Conservation (phyloP, 345 rosid species). For the Salix caprea region DNA sequence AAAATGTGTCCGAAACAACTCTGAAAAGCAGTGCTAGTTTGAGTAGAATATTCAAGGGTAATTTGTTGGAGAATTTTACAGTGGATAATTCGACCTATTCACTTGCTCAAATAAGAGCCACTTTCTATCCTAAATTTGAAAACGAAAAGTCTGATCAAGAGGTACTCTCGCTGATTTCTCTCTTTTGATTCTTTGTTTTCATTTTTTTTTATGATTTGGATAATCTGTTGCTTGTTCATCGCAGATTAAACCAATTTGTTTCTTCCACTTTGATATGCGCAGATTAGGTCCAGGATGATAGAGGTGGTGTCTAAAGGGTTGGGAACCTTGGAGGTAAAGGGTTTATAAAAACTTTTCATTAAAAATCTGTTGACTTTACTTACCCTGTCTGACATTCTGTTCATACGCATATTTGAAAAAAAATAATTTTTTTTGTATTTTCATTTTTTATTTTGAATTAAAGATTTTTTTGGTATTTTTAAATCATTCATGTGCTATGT, state of each 20-base stretch:
- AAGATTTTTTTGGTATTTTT: too few relatives aligned
- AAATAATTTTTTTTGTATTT: too few relatives aligned
- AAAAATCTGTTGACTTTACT: background rate
- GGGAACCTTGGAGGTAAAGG: conserved; percentile 78
- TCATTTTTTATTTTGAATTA: too few relatives aligned
- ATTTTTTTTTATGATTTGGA: background rate
- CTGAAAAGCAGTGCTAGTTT: conserved; percentile 24
- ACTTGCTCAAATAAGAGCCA: conserved; percentile 79
- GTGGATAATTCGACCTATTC: conserved; percentile 66
- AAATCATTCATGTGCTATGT: too few relatives aligned
- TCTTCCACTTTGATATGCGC: conserved; percentile 10
- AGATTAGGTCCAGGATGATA: conserved; percentile 84
- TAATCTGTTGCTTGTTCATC: background rate
- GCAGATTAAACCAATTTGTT: background rate
- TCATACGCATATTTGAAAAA: too few relatives aligned
- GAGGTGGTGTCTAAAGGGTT: conserved; percentile 85
- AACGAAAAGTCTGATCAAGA: conserved; percentile 98
- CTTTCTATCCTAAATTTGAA: conserved; percentile 96
- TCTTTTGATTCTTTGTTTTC: background rate
- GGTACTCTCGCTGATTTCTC: conserved; percentile 32
- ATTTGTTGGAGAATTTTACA: conserved; percentile 49
- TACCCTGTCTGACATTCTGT: too few relatives aligned
- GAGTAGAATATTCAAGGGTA: conserved; percentile 46
- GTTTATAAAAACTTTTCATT: background rate
- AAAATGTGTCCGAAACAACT: conserved; percentile 21